phyloP scores from a whole-genome alignment of 2,329 filamentous ascomycete genomes.

The Neoscytalidium dimidiatum region DNA sequence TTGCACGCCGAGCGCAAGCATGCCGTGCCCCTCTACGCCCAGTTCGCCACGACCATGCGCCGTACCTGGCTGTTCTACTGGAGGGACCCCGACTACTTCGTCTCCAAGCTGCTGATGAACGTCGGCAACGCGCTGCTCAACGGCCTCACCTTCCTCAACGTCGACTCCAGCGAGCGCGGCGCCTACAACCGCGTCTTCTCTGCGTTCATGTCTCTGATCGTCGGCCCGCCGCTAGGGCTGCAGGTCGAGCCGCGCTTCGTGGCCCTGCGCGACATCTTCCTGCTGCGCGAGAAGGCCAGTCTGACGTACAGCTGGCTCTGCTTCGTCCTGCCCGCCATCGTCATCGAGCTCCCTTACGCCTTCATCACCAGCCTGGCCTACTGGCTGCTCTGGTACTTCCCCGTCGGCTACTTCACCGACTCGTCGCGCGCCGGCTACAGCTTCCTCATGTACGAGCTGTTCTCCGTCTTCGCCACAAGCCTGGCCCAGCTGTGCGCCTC shows the following conservation, averaged over 20 bases:
- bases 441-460: slow-evolving; percentile 70
- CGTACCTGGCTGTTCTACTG: neutral
- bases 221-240: neutral
- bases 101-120: neutral
- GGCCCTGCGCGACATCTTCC: neutral
- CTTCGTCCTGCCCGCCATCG: slow-evolving; percentile 75
- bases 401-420: slow-evolving; percentile 68
- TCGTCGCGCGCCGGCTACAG: slow-evolving; percentile 70
- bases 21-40: neutral
- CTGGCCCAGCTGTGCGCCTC: slow-evolving; percentile 76
- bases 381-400: slow-evolving; percentile 79
- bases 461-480: slow-evolving; percentile 74
- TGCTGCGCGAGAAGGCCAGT: neutral
- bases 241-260: neutral
- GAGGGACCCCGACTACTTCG: neutral
- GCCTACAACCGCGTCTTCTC: neutral
- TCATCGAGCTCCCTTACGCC: slow-evolving; percentile 81
- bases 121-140: neutral
- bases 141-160: neutral
- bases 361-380: slow-evolving; percentile 68
- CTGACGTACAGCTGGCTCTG: slow-evolving; percentile 71
- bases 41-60: neutral
- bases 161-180: neutral
- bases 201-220: neutral
- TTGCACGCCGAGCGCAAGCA: neutral